Evolutionary conservation across 495 filamentous ascomycete species (phyloP).

Genomic region (Neurospora sp.): DNA sequence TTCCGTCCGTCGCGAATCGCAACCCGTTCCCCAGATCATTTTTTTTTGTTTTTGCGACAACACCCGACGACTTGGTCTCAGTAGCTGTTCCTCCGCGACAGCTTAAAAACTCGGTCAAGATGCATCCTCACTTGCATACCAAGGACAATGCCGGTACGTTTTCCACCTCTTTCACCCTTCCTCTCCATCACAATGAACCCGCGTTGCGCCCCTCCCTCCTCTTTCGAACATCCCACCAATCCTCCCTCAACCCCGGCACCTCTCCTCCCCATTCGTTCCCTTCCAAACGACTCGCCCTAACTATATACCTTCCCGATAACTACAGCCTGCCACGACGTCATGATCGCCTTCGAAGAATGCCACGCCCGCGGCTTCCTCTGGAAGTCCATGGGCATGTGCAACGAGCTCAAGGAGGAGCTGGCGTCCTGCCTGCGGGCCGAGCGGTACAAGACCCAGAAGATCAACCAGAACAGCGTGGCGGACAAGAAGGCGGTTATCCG

Average conservation of each 20-base stretch:
- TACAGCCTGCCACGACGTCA: conserved; percentile 84
- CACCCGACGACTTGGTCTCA: neutral
- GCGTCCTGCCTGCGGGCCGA: conserved; percentile 74
- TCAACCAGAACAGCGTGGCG: conserved; percentile 64
- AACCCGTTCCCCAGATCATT: neutral
- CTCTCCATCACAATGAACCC: no score
- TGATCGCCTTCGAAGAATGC: conserved; percentile 88
- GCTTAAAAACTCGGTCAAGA: conserved; percentile 32
- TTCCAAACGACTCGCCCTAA: no score
- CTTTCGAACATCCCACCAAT: no score
- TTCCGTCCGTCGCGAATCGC: neutral
- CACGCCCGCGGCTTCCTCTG: conserved; percentile 85
- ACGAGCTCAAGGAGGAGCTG: conserved; percentile 67
- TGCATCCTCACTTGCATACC: conserved; percentile 96
- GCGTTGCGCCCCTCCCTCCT: no score
- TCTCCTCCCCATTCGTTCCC: no score
- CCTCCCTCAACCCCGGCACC: no score
- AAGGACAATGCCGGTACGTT: conserved; percentile 72
- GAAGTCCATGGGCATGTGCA: conserved; percentile 86
- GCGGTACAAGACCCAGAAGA: conserved; percentile 60
- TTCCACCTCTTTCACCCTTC: neutral
- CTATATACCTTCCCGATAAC: neutral
- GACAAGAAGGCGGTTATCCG: conserved; percentile 58
- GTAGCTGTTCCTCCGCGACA: neutral
- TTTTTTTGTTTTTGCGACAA: neutral